A percentile compares a stretch with the other conserved stretches of the same genome.
Evolutionary conservation across 176 grass and related monocot genomes (phyloP).

Genomic region (Hsuehochloa calcarea): DNA sequence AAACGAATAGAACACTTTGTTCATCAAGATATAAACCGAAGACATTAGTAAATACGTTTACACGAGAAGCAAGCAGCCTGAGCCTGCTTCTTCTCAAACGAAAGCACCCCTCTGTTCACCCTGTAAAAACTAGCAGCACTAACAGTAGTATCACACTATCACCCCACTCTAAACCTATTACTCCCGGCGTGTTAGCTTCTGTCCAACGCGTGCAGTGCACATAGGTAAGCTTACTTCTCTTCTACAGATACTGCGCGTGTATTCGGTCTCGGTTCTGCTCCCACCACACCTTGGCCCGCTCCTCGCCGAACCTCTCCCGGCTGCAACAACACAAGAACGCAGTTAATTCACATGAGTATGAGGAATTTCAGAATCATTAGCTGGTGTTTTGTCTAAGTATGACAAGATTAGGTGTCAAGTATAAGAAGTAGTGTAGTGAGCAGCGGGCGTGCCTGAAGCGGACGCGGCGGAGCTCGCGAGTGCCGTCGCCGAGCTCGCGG

Average conservation of each 20-base stretch:
- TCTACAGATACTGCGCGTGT: conserved; percentile 82
- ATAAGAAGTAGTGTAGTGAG: neutral
- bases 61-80: conserved; percentile 23
- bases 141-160: conserved; percentile 16
- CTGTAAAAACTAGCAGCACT: conserved; percentile 36
- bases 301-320: conserved; percentile 85
- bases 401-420: neutral
- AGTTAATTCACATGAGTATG: neutral
- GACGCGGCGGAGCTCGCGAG: conserved; percentile 85
- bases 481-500: conserved; percentile 84
- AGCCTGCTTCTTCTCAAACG: neutral
- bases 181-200: conserved; percentile 1
- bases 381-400: neutral
- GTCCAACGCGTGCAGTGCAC: neutral
- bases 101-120: conserved; percentile 14
- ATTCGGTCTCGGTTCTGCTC: conserved; percentile 89
- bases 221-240: neutral
- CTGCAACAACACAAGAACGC: conserved; percentile 33
- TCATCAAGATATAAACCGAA: conserved; percentile 21
- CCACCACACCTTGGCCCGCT: conserved; percentile 92
- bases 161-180: conserved; percentile 20
- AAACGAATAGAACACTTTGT: conserved; percentile 15
- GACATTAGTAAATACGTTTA: conserved; percentile 16
- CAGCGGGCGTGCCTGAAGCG: conserved; percentile 58
- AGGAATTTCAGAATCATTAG: neutral